phyloP scores from a whole-genome alignment of 208 protist genomes.

The Wallacemonas rigidus region DNA sequence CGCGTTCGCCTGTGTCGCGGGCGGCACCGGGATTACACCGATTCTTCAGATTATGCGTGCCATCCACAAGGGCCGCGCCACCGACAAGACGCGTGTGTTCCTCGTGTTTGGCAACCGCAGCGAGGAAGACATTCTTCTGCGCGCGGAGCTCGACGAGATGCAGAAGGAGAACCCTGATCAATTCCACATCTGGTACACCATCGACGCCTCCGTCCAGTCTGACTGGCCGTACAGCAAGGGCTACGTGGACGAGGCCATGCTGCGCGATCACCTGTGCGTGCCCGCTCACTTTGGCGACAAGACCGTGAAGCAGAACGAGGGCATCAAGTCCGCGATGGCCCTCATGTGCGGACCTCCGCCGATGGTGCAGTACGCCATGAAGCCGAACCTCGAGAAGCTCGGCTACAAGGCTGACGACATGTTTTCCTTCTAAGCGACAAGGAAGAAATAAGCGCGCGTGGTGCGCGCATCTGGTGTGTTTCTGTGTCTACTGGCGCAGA shows the following conservation, averaged over 20 bases:
- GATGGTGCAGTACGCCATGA: constrained; percentile 85
- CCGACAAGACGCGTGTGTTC: constrained; percentile 82
- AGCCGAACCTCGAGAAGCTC: constrained; percentile 79
- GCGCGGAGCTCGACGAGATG: constrained; percentile 79
- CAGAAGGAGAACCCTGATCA: constrained; percentile 41
- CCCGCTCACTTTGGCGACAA: constrained; percentile 27
- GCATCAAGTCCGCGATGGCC: constrained; percentile 43
- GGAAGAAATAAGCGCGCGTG: too few species aligned
- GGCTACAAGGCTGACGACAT: constrained; percentile 68
- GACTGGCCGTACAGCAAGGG: constrained; percentile 76
- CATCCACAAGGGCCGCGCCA: constrained; percentile 59
- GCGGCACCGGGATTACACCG: constrained; percentile 93
- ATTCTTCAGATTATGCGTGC: constrained; percentile 91
- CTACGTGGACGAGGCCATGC: constrained; percentile 74
- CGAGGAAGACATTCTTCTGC: constrained; percentile 91
- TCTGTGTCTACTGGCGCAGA: too few species aligned
- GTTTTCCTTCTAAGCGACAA: constrained; percentile 64
- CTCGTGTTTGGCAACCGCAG: constrained; percentile 91
- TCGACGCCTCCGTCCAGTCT: constrained; percentile 41
- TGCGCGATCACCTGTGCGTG: constrained; percentile 68
- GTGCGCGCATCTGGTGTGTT: too few species aligned
- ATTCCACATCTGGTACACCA: constrained; percentile 82
- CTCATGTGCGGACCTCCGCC: constrained; percentile 89
- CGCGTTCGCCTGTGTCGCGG: constrained; percentile 70
- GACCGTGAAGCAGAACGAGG: constrained; percentile 35